These are phyloP conservation scores for Chlamydomonas reinhardtii DNA, from an alignment of 163 green algal genomes.

Conservation along the genomic window DNA sequence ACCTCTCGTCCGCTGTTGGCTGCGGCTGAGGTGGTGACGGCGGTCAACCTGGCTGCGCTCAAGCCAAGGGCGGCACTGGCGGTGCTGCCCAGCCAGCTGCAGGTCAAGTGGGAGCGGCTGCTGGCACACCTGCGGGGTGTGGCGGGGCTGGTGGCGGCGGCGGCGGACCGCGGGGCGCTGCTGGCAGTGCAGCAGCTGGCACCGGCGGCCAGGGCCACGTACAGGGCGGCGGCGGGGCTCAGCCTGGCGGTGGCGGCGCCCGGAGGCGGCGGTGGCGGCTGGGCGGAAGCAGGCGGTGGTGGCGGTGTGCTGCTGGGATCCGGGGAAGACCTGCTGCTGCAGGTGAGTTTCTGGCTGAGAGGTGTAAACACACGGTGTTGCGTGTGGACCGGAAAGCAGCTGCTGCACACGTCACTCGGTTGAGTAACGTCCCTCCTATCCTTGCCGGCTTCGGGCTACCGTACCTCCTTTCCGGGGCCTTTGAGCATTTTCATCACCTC, in stretches of 20 bases:
- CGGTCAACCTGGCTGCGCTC: slow-evolving; percentile 11
- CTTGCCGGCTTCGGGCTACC: no score
- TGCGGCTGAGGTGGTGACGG: slow-evolving; percentile 38
- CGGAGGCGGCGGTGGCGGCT: neutral
- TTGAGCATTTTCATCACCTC: no score
- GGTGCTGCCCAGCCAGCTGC: slow-evolving; percentile 30
- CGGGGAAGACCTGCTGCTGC: slow-evolving; percentile 29
- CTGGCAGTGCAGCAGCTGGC: slow-evolving; percentile 29
- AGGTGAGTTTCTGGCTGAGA: slow-evolving; percentile 20
- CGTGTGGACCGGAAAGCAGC: no score
- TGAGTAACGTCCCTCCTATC: no score
- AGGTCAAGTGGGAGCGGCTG: slow-evolving; percentile 44
- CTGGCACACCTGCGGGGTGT: slow-evolving; percentile 8
- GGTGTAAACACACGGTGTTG: no score
- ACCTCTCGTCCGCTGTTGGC: neutral
- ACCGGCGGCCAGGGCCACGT: slow-evolving; percentile 11
- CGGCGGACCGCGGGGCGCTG: slow-evolving; percentile 35
- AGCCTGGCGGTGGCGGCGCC: neutral
- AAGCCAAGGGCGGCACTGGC: neutral
- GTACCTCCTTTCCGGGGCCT: no score
- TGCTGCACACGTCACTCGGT: no score
- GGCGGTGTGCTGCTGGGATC: neutral
- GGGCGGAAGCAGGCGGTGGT: neutral
- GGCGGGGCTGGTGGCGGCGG: neutral
- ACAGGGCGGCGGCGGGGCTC: neutral